Evolutionary conservation across 2,329 filamentous ascomycete genomes (phyloP).

Genomic region (Pestalotiopsis sp.): DNA sequence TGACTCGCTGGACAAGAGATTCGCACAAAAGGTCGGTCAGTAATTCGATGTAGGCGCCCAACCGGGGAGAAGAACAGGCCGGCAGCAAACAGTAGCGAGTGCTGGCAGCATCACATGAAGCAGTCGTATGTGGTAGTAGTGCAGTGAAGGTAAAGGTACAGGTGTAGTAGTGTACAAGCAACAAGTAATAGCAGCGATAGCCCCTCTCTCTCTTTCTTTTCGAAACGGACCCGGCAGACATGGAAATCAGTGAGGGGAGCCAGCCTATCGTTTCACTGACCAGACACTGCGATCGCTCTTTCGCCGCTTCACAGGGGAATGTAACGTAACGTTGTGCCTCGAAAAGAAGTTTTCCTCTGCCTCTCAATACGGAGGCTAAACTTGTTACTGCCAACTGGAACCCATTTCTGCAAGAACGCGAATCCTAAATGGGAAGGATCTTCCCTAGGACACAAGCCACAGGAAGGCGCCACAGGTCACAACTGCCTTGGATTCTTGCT

Average conservation of each 20-base stretch:
- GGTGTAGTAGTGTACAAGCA: no score
- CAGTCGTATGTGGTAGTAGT: not conserved
- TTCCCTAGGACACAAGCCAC: not conserved
- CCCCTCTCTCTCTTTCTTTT: no score
- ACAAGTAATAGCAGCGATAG: no score
- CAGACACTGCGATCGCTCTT: not conserved
- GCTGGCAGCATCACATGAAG: not conserved
- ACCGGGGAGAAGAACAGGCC: no score
- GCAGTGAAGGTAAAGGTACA: no score
- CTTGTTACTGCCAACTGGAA: not conserved
- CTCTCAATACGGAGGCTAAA: not conserved
- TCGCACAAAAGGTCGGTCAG: not conserved
- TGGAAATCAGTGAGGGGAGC: not conserved
- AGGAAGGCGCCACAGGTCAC: not conserved
- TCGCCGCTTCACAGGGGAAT: not conserved
- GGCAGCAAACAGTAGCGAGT: not conserved
- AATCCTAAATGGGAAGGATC: conserved; percentile 1
- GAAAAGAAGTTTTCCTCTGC: not conserved
- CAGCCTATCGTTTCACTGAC: not conserved
- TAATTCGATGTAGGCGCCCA: not conserved
- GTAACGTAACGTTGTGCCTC: conserved; percentile 6
- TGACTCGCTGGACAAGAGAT: not conserved
- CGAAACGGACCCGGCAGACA: no score
- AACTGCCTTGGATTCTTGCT: not conserved
- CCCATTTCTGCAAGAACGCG: not conserved